Percentiles rank a stretch among this genome's conserved stretches.
phyloP scores from a whole-genome alignment of 2,329 filamentous ascomycete genomes.

The Penicillium sp. region DNA sequence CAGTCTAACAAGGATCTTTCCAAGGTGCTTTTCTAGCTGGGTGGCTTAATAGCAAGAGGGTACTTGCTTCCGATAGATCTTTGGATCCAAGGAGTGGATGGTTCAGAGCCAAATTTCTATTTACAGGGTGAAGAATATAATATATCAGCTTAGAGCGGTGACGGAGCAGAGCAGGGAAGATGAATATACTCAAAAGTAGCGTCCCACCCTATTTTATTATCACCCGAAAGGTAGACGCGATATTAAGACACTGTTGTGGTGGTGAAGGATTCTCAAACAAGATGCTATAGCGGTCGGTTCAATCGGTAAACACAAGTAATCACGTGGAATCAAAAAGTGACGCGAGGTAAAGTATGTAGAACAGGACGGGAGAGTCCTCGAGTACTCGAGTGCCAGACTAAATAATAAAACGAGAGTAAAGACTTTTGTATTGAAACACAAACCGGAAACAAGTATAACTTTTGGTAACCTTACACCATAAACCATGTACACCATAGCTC shows the following conservation, averaged over 20 bases:
- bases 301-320: not conserved
- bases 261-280: not conserved
- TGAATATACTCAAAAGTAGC: not conserved
- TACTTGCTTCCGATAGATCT: not conserved
- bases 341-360: not conserved
- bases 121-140: not conserved
- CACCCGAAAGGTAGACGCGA: not conserved
- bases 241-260: not conserved
- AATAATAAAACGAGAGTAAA: not conserved
- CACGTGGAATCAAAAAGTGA: not conserved
- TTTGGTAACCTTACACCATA: not conserved
- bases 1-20: constrained; percentile 5
- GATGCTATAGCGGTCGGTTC: not conserved
- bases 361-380: not conserved
- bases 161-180: not conserved
- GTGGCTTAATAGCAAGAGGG: not conserved
- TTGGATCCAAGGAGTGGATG: too few species aligned
- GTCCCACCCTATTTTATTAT: not conserved
- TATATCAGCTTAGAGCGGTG: not conserved
- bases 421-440: not conserved
- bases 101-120: not conserved
- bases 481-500: not conserved
- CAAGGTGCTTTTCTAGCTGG: not conserved
- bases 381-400: not conserved
- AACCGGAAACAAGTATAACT: not conserved